Percentiles rank a stretch among this genome's conserved stretches.
phyloP scores from a whole-genome alignment of 148 eudicot species.

The Rhododendron molle region DNA sequence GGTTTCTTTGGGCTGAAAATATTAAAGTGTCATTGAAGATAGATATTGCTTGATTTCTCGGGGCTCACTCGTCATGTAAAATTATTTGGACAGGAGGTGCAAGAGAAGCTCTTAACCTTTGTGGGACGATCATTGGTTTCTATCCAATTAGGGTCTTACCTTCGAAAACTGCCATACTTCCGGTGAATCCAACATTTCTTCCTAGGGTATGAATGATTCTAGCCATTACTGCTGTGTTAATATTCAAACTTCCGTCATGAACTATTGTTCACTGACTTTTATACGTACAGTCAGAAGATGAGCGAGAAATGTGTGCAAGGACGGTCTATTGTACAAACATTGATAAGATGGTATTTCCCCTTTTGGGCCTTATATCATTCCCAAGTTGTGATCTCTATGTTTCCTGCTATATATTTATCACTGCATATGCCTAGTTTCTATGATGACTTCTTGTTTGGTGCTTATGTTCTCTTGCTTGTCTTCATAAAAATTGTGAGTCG shows the following conservation, averaged over 20 bases:
- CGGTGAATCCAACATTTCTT: slow-evolving; percentile 93
- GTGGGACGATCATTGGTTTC: slow-evolving; percentile 79
- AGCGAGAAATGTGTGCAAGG: slow-evolving; percentile 92
- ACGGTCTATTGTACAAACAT: slow-evolving; percentile 97
- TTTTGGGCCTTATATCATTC: slow-evolving; percentile 1
- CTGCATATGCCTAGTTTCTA: background rate
- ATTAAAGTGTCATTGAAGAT: background rate
- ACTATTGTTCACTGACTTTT: background rate
- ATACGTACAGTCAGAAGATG: slow-evolving; percentile 74
- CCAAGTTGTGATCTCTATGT: background rate
- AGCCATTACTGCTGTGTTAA: background rate
- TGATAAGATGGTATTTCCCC: slow-evolving; percentile 66
- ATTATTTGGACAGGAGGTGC: slow-evolving; percentile 63
- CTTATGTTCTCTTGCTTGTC: background rate
- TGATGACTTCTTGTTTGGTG: slow-evolving; percentile 6
- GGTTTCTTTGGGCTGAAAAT: background rate
- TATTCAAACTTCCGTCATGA: background rate
- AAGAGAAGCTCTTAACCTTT: slow-evolving; percentile 66
- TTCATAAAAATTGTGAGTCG: background rate
- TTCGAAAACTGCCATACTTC: slow-evolving; percentile 96
- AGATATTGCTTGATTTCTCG: slow-evolving; percentile 4
- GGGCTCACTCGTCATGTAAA: slow-evolving; percentile 14
- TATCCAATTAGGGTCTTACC: slow-evolving; percentile 85
- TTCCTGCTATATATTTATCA: background rate
- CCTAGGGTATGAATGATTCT: slow-evolving; percentile 59